Conservation (phyloP, 2,329 filamentous ascomycete genomes). For the Byssochlamys sp. region DNA sequence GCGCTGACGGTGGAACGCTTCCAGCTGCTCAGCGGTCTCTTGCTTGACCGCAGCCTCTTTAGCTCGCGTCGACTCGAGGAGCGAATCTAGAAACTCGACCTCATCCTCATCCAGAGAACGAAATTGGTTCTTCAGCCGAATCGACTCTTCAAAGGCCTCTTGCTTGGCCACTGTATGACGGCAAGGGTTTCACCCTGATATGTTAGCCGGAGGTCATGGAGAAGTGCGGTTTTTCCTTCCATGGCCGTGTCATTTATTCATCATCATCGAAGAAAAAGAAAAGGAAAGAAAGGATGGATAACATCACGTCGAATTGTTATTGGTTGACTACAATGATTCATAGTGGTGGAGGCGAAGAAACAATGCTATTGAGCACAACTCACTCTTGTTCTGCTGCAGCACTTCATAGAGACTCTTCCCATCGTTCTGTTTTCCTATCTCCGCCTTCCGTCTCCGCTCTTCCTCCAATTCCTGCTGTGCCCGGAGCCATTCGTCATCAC, state of each 20-base stretch:
- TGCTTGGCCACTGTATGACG: conserved; percentile 36
- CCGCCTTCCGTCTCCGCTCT: conserved; percentile 35
- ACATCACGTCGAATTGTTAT: neutral
- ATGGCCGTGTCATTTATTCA: neutral
- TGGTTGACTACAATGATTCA: neutral
- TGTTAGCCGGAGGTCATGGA: conserved; percentile 24
- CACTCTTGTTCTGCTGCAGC: conserved; percentile 42
- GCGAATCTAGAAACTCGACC: conserved; percentile 45
- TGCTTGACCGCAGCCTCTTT: conserved; percentile 49
- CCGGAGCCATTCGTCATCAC: conserved; percentile 36
- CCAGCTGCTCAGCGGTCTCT: conserved; percentile 51
- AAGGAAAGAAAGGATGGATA: neutral
- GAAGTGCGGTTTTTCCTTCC: neutral
- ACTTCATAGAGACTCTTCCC: conserved; percentile 43
- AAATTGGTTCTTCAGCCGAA: conserved; percentile 43
- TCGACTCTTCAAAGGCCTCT: conserved; percentile 44
- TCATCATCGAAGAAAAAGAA: neutral
- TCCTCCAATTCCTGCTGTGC: conserved; percentile 39
- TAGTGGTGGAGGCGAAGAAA: neutral
- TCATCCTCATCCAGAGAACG: conserved; percentile 44
- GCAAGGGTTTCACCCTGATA: conserved; percentile 26
- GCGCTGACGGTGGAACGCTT: conserved; percentile 49
- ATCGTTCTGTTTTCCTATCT: conserved; percentile 44
- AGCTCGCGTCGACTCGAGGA: conserved; percentile 48
- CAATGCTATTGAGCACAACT: conserved; percentile 12